Percentiles rank a stretch among this genome's conserved stretches.
These are phyloP conservation scores for Blepharisma undulans DNA, from an alignment of 169 alveolate species.

Conservation along the genomic window DNA sequence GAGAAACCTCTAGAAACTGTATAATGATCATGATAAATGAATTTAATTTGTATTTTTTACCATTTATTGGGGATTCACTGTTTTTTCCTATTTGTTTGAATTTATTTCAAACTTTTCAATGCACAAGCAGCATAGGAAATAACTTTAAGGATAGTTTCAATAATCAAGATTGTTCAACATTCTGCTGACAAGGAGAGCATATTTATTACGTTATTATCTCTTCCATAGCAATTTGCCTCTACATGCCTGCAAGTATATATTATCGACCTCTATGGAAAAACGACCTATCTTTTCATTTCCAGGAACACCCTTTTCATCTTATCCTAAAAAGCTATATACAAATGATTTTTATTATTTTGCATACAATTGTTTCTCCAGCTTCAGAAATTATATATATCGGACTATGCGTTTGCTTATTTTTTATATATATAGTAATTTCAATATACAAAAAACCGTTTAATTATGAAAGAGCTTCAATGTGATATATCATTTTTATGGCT, in stretches of 20 bases:
- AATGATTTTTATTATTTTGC: neutral
- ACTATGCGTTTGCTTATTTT: neutral
- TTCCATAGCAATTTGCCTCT: constrained; percentile 9
- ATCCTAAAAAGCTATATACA: neutral
- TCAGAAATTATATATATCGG: neutral
- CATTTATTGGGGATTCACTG: constrained; percentile 23
- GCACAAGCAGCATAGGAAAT: neutral
- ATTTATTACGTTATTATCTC: neutral
- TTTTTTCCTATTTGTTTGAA: constrained; percentile 19
- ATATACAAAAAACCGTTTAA: neutral
- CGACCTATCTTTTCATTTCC: neutral
- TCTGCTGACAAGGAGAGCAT: constrained; percentile 35
- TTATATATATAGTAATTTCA: neutral
- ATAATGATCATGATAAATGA: neutral
- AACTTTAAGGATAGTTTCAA: neutral
- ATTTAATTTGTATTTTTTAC: constrained; percentile 17
- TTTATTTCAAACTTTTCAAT: neutral
- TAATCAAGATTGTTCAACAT: neutral
- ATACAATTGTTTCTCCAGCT: neutral
- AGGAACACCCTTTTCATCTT: neutral
- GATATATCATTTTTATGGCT: neutral
- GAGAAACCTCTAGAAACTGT: neutral
- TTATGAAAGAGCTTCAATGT: neutral
- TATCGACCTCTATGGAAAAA: constrained; percentile 39
- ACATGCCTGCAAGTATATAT: constrained; percentile 23